phyloP scores from a whole-genome alignment of 1,284 basidiomycete genomes.

The Vanrija sp. region DNA sequence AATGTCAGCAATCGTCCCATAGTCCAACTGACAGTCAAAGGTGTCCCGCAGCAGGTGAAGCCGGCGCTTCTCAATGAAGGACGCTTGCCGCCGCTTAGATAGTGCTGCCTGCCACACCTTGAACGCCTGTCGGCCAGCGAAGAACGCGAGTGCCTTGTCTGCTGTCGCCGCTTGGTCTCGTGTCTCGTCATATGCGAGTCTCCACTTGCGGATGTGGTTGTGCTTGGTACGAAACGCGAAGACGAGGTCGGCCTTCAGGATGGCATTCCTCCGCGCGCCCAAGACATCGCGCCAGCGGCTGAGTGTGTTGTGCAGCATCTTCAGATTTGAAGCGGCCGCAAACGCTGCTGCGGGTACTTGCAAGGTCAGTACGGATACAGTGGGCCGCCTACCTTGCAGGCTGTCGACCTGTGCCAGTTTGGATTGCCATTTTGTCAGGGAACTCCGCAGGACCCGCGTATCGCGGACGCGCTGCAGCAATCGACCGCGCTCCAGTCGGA shows the following conservation, averaged over 20 bases:
- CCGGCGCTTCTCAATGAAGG: slow-evolving; percentile 17
- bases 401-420: slow-evolving; percentile 1
- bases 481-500: slow-evolving; percentile 6
- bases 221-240: slow-evolving; percentile 15
- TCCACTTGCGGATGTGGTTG: slow-evolving; percentile 24
- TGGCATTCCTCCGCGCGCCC: slow-evolving; percentile 16
- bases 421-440: slow-evolving; percentile 5
- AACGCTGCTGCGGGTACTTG: slow-evolving; percentile 7
- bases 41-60: slow-evolving; percentile 10
- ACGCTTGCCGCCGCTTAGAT: slow-evolving; percentile 13
- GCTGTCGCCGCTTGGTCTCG: slow-evolving; percentile 22
- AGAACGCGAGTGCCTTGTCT: slow-evolving; percentile 39
- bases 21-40: slow-evolving; percentile 19
- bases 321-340: not conserved
- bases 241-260: slow-evolving; percentile 27
- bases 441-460: not conserved
- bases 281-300: slow-evolving; percentile 30
- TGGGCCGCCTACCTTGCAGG: slow-evolving; percentile 4
- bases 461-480: slow-evolving; percentile 15
- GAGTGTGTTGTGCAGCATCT: slow-evolving; percentile 12
- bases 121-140: slow-evolving; percentile 27
- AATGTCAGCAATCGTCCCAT: not conserved
- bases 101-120: slow-evolving; percentile 25
- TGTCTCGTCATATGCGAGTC: slow-evolving; percentile 12
- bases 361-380: not conserved